These are phyloP conservation scores for Mortierella sp. DNA, from an alignment of 371 early-diverging fungal species.

Conservation along the genomic window DNA sequence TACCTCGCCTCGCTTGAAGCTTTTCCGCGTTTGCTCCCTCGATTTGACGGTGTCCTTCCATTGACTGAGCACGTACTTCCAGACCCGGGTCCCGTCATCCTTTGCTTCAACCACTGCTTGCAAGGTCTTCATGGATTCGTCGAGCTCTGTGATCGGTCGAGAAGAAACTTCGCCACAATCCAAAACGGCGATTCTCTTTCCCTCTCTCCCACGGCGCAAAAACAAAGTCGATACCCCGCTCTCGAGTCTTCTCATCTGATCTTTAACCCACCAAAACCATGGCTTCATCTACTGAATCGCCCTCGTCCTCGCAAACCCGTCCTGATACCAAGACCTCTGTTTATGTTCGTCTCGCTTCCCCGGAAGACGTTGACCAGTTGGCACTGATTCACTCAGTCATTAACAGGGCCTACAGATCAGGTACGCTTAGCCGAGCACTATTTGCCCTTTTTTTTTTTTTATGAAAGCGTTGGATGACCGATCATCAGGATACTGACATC, in stretches of 20 bases:
- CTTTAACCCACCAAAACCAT: neutral
- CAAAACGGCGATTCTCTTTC: neutral
- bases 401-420: constrained; percentile 48
- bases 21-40: constrained; percentile 43
- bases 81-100: constrained; percentile 37
- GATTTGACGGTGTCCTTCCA: constrained; percentile 51
- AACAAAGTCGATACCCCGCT: too few relatives aligned
- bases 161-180: neutral
- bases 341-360: constrained; percentile 31
- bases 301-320: constrained; percentile 16
- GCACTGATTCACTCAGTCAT: constrained; percentile 38
- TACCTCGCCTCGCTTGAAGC: constrained; percentile 53
- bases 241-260: neutral
- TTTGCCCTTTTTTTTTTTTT: neutral
- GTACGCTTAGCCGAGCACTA: constrained; percentile 2
- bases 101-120: constrained; percentile 20
- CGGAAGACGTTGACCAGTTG: constrained; percentile 20
- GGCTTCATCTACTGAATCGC: neutral
- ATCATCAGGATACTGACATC: too few relatives aligned
- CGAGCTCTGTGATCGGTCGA: neutral
- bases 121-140: constrained; percentile 25
- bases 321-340: constrained; percentile 39
- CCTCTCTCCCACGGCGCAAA: too few relatives aligned
- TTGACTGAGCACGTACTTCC: constrained; percentile 44
- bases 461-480: neutral